Evolutionary conservation across 345 rosid genomes (phyloP).

Genomic region (Theobroma cacao): DNA sequence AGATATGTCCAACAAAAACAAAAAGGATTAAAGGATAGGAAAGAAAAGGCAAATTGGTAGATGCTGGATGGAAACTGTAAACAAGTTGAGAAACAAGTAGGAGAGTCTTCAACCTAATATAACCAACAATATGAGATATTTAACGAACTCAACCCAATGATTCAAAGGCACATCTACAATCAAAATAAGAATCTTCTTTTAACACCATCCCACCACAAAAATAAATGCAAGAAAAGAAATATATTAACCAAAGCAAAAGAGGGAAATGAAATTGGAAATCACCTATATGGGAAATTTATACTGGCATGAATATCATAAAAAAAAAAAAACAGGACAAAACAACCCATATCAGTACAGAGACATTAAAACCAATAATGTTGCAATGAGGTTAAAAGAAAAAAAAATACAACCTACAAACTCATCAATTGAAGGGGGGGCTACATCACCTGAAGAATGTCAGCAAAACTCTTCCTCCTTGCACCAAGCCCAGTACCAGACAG

Average conservation of each 20-base stretch:
- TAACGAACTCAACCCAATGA: not conserved
- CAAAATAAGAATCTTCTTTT: not conserved
- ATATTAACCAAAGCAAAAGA: not conserved
- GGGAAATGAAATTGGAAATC: not conserved
- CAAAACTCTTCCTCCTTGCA: slow-evolving; percentile 85
- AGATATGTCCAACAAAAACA: not conserved
- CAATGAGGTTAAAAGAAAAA: not conserved
- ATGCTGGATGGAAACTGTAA: not conserved
- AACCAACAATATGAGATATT: not conserved
- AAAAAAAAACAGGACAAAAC: not conserved
- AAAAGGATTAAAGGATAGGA: not conserved
- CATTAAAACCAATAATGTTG: not conserved
- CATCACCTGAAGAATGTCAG: slow-evolving; percentile 90
- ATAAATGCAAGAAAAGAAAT: not conserved
- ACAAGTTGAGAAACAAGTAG: not conserved
- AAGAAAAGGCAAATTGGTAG: not conserved
- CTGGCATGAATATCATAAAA: not conserved
- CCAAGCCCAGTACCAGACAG: slow-evolving; percentile 53
- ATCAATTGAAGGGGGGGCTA: not conserved
- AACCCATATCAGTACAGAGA: not conserved
- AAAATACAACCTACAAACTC: not conserved
- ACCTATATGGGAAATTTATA: not conserved
- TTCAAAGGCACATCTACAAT: not conserved
- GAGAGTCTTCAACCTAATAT: not conserved
- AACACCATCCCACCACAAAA: not conserved